These are phyloP conservation scores for Zea mays DNA, from an alignment of 176 grass and related monocot species.

Conservation along the genomic window Zm-B73-REFERENCE-NAM-5.0 NC_050097.1:20172001-20172500, in stretches of 20 bases:
- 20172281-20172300: slow-evolving; percentile 79
- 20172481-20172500: background rate
- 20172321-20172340: slow-evolving; percentile 67
- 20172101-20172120: slow-evolving; percentile 92
- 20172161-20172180: slow-evolving; percentile 82
- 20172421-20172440: background rate
- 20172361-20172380: slow-evolving; percentile 7
- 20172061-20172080: background rate
- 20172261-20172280: slow-evolving; percentile 66
- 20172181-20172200: slow-evolving; percentile 91
- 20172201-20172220: slow-evolving; percentile 67
- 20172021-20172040: background rate
- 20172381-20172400: background rate
- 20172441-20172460: background rate
- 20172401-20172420: background rate
- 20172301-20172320: slow-evolving; percentile 91
- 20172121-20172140: slow-evolving; percentile 82
- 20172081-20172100: slow-evolving; percentile 44
- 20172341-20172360: background rate
- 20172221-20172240: slow-evolving; percentile 77
- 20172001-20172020: slow-evolving; percentile 61
- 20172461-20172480: background rate
- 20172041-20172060: background rate
- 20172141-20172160: slow-evolving; percentile 85
- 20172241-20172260: slow-evolving; percentile 76